Evolutionary conservation across 345 rosid species (phyloP), one percentile per base, ranked within the genome.

Genomic region (Populus simonii): DNA sequence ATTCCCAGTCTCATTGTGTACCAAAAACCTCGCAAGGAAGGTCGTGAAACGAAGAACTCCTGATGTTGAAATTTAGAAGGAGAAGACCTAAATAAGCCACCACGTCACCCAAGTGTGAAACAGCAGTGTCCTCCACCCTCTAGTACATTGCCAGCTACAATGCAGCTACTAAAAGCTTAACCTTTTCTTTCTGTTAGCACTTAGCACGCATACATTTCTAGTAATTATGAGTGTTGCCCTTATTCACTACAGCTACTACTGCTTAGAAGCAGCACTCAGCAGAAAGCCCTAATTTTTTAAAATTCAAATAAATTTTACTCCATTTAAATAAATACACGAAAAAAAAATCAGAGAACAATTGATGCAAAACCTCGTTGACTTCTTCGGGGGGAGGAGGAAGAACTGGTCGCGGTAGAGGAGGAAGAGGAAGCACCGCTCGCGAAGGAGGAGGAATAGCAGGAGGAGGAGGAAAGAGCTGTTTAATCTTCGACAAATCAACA

Each of bases 341-440:
- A 39, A 36, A n/a, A 25, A 41, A 2, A 61, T 10, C 29, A 73
- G 33, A 31, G 29, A 33, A 47, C 47, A 63, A 23, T 7, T 20
- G n/a, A 72, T 13, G 16, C 33, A 72, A 73, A 80, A 94, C 97
- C 94, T 91, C 98, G 84, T 92, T 92, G 90, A 91, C 90, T 84
- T 92, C 98, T 84, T 92, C 98, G 11, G 88, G 89, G 73, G 87
- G 90, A 66, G 59, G 90, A 18, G 61, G 75, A n/a, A 38, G 35
- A 27, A n/a, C 25, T 16, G 68, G 68, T 18, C n/a, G 75, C 49
- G 78, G 23, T n/a, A 59, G 57, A 29, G 65, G 35, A 61, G 75
- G 29, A 27, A 23, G 51, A 38, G 75, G 57, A 61, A 41, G 49
- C 36, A 41, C 6, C 12, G 71, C 25, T 17, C 49, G 16, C 23